These are phyloP conservation scores for Musa schizocarpa DNA, from an alignment of 176 grass and related monocot species.

Conservation along the genomic window DNA sequence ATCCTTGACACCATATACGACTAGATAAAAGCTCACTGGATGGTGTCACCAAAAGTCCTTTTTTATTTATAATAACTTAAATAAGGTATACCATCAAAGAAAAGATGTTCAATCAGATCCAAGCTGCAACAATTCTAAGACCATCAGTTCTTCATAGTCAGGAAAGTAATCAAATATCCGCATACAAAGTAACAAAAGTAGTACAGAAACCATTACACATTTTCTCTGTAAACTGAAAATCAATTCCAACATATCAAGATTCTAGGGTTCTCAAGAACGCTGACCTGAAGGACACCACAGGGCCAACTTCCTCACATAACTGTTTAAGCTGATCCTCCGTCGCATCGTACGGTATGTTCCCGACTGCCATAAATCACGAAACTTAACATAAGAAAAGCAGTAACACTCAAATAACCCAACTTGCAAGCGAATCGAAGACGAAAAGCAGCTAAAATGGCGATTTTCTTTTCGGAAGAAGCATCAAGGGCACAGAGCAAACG, in stretches of 20 bases:
- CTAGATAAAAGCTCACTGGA: too few species aligned
- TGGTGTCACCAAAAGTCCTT: too few species aligned
- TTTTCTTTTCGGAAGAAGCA: neutral
- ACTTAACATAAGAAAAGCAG: neutral
- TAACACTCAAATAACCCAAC: neutral
- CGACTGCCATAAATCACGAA: constrained; percentile 53
- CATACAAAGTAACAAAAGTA: neutral
- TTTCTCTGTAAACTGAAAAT: too few species aligned
- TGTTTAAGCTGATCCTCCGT: constrained; percentile 89
- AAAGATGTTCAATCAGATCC: neutral
- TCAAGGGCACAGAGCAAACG: neutral
- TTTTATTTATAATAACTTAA: neutral
- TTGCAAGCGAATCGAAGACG: neutral
- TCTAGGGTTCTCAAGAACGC: constrained; percentile 6
- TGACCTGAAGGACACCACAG: constrained; percentile 94
- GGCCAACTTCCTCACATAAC: constrained; percentile 91
- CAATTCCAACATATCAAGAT: neutral
- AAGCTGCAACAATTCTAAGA: neutral
- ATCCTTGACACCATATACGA: too few species aligned
- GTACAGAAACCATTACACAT: neutral
- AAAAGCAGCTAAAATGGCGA: neutral
- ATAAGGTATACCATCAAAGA: neutral
- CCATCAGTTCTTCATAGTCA: neutral
- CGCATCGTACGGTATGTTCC: constrained; percentile 87
- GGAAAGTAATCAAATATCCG: neutral